Percentiles rank a stretch among this genome's conserved stretches.
phyloP scores from a whole-genome alignment of 352 stramenopile genomes.

The Phytophthora podocarpi region DNA sequence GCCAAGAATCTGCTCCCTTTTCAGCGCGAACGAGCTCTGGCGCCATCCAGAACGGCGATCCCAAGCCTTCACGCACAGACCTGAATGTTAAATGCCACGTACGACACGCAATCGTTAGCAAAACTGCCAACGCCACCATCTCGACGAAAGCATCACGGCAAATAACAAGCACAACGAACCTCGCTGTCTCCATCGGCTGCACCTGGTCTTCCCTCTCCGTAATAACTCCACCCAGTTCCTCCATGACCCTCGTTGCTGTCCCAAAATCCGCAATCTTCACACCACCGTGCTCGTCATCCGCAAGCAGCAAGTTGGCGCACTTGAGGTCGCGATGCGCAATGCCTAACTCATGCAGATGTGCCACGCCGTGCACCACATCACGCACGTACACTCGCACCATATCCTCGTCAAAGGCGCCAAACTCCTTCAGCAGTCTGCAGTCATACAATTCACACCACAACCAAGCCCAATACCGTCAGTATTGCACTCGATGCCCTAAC shows the following conservation, averaged over 20 bases:
- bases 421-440: slow-evolving; percentile 77
- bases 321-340: slow-evolving; percentile 91
- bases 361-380: slow-evolving; percentile 66
- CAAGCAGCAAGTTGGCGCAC: slow-evolving; percentile 85
- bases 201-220: slow-evolving; percentile 12
- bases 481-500: background rate
- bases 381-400: slow-evolving; percentile 61
- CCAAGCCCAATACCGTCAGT: background rate
- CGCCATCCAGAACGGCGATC: slow-evolving; percentile 96
- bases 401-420: slow-evolving; percentile 71
- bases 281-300: slow-evolving; percentile 46
- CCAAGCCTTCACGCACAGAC: slow-evolving; percentile 74
- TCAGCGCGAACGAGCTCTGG: slow-evolving; percentile 93
- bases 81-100: slow-evolving; percentile 21
- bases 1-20: slow-evolving; percentile 72
- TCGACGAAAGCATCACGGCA: background rate
- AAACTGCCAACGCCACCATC: no score
- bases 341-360: slow-evolving; percentile 70
- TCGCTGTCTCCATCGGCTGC: slow-evolving; percentile 26
- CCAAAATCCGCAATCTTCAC: slow-evolving; percentile 91
- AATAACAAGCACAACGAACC: background rate
- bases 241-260: slow-evolving; percentile 52
- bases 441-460: background rate
- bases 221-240: background rate
- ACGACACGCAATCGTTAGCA: no score